These are phyloP conservation scores for Acorus calamus DNA, from an alignment of 106 monocot genomes.

Conservation along the genomic window DNA sequence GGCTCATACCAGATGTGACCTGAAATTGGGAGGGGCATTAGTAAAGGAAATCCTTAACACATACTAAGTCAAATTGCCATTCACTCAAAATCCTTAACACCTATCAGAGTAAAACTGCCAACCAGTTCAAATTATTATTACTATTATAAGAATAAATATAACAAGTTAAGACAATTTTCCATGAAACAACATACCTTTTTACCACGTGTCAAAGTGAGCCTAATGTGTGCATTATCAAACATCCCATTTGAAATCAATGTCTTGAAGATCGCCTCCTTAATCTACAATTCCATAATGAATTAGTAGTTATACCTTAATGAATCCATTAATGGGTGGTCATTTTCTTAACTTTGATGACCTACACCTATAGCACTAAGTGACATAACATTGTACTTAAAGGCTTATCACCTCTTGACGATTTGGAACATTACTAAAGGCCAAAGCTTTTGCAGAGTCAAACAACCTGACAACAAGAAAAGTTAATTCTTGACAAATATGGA, in stretches of 20 bases:
- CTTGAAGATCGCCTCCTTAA: constrained; percentile 83
- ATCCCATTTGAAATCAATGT: constrained; percentile 88
- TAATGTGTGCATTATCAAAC: constrained; percentile 93
- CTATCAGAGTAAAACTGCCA: too few relatives aligned
- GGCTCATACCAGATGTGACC: constrained; percentile 99
- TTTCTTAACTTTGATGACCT: too few relatives aligned
- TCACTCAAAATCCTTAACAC: too few relatives aligned
- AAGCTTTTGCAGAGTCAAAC: constrained; percentile 90
- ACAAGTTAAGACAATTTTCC: not conserved
- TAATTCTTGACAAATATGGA: not conserved
- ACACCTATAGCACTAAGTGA: not conserved
- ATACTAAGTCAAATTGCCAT: too few relatives aligned
- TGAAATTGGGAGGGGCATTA: constrained; percentile 6
- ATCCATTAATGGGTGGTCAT: too few relatives aligned
- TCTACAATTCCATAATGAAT: constrained; percentile 32
- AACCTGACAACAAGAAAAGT: constrained; percentile 29
- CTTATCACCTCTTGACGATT: constrained; percentile 52
- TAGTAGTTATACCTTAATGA: not conserved
- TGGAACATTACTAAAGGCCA: constrained; percentile 84
- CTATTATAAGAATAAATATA: too few relatives aligned
- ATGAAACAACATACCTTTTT: constrained; percentile 50
- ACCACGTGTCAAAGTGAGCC: constrained; percentile 91
- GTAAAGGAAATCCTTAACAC: too few relatives aligned
- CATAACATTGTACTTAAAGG: not conserved
- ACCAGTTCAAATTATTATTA: too few relatives aligned